Evolutionary conservation across 441 rosid species (phyloP).

Genomic region (Cnidoscolus chayamansa): DNA sequence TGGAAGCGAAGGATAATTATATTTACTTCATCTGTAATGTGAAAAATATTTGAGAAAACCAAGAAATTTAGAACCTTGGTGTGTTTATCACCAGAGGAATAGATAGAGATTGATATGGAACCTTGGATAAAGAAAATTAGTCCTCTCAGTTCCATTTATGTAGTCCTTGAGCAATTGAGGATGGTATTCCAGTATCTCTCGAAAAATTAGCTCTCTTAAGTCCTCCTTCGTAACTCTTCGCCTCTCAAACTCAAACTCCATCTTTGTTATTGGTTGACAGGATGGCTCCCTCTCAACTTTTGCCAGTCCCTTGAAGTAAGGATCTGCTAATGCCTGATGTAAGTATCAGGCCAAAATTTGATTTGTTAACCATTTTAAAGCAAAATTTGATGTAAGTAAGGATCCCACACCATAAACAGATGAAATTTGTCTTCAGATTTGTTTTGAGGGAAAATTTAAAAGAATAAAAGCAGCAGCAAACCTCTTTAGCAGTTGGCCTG

Average conservation of each 20-base stretch:
- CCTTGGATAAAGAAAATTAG: slow-evolving; percentile 91
- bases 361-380: neutral
- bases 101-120: slow-evolving; percentile 22
- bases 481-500: slow-evolving; percentile 93
- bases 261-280: slow-evolving; percentile 82
- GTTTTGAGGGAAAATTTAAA: neutral
- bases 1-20: slow-evolving; percentile 7
- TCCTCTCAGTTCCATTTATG: slow-evolving; percentile 74
- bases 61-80: neutral
- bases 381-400: neutral
- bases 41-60: neutral
- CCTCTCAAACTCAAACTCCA: slow-evolving; percentile 97
- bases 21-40: neutral
- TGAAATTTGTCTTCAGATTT: neutral
- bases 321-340: slow-evolving; percentile 77
- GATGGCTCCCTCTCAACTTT: slow-evolving; percentile 92
- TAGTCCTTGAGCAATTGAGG: slow-evolving; percentile 87
- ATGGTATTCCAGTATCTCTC: slow-evolving; percentile 90
- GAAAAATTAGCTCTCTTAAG: slow-evolving; percentile 76
- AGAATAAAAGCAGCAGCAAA: slow-evolving; percentile 16
- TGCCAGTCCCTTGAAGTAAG: slow-evolving; percentile 86
- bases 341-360: slow-evolving; percentile 11
- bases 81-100: neutral
- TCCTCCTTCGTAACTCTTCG: slow-evolving; percentile 89
- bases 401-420: neutral